phyloP scores from a whole-genome alignment of 164 flowering plant species.

The Aristolochia contorta region DNA sequence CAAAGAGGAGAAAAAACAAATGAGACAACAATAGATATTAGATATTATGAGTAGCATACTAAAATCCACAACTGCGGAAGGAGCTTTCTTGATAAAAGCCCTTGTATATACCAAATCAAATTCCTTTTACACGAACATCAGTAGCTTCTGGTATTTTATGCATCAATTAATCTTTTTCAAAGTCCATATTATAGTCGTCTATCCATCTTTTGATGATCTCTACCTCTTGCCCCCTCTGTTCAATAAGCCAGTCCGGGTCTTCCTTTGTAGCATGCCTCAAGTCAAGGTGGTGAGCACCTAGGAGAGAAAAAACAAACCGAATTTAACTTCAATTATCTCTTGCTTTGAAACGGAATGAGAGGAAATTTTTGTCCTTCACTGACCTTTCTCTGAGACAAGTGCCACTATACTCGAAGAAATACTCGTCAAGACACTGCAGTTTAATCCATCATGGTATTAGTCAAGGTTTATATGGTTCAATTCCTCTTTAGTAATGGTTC shows the following conservation, averaged over 20 bases:
- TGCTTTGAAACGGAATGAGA: neutral
- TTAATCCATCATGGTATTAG: neutral
- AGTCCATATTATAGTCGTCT: conserved; percentile 17
- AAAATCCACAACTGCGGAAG: too few species aligned
- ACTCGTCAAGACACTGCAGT: conserved; percentile 40
- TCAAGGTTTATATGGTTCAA: neutral
- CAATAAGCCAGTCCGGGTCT: conserved; percentile 46
- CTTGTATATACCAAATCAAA: too few species aligned
- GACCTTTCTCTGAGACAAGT: conserved; percentile 46
- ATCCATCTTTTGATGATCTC: conserved; percentile 46
- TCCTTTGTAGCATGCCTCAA: conserved; percentile 32
- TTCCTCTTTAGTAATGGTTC: too few species aligned
- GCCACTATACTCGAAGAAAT: conserved; percentile 43
- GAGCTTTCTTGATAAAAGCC: too few species aligned
- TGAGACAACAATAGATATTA: too few species aligned
- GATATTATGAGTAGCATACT: too few species aligned
- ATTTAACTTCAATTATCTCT: neutral
- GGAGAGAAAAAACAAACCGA: neutral
- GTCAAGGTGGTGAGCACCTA: conserved; percentile 55
- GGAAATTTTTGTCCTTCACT: neutral
- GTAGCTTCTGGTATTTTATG: neutral
- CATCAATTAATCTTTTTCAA: neutral
- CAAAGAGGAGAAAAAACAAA: too few species aligned
- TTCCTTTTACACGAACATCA: too few species aligned
- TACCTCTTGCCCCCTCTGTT: conserved; percentile 43